Evolutionary conservation across 345 rosid genomes (phyloP), one percentile per base, ranked within the genome.

Genomic region (Laguncularia racemosa): DNA sequence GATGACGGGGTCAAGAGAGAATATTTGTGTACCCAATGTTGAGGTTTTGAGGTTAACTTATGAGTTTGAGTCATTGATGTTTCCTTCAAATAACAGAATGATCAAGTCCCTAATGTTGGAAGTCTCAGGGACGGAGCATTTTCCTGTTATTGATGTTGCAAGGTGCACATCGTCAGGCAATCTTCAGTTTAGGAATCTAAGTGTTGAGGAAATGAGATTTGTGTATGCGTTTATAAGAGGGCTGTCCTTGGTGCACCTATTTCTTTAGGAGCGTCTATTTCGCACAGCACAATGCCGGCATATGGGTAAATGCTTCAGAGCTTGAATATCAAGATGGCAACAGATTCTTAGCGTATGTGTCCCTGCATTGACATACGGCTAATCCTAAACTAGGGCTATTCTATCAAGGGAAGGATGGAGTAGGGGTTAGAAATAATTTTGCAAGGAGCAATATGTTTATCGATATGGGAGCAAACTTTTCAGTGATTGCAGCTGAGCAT

Each of bases 131-230:
- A 65, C 56, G 52, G 77, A 76, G 60, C 63, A 77, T 50, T 83
- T 74, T 70, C 93, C 93, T 19, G 80, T 83, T n/a, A 68, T 85
- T 40, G 93, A 85, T 69, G 80, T 76, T 56, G 70, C 74, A 0
- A 70, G 80, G 20, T 83, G 81, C 57, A 71, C 62, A 52, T 56
- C 73, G 57, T 76, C 81, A 1, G 83, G 80, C 9, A 76, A 67
- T 45, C 84, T 83, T 7, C 71, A 64, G 16, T 85, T 85, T 19
- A 80, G 89, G 60, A 74, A 62, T 63, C 93, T 89, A 16, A 75
- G 73, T 15, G 55, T 77, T 4, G 89, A 83, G 73, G 89, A 83
- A 68, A 83, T 85, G 54, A 76, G 76, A 72, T 84, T 82, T 57
- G 77, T 75, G 53, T 85, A 74, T 65, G 89, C 84, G 0, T 73